A percentile compares a stretch with the other conserved stretches of the same genome.
Evolutionary conservation across 2,329 filamentous ascomycete species (phyloP).

Genomic region (Penicillium sp.): DNA sequence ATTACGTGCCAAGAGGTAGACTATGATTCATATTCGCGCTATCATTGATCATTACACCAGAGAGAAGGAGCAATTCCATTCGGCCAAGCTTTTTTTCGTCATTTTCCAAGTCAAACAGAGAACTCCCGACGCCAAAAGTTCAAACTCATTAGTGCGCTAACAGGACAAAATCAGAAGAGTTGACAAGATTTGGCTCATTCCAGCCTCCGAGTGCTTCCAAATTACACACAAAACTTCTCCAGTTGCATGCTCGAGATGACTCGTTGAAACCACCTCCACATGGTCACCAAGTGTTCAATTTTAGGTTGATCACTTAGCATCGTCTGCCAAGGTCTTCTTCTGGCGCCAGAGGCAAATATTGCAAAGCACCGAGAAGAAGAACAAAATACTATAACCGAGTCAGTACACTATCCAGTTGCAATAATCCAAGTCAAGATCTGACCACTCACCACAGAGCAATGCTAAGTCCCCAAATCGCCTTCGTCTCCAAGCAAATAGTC

Average conservation of each 20-base stretch:
- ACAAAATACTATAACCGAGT: constrained; percentile 55
- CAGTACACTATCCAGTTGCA: not conserved
- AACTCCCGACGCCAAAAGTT: constrained; percentile 3
- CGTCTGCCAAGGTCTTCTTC: constrained; percentile 46
- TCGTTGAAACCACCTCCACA: too few species aligned
- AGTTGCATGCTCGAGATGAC: not conserved
- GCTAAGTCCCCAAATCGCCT: constrained; percentile 82
- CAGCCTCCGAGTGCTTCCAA: not conserved
- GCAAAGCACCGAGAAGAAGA: constrained; percentile 63
- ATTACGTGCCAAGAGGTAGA: not conserved
- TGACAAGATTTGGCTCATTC: not conserved
- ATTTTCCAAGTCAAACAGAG: not conserved
- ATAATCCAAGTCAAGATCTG: not conserved
- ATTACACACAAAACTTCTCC: not conserved
- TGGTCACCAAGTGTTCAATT: too few species aligned
- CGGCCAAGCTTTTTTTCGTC: not conserved
- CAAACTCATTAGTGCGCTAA: constrained; percentile 13
- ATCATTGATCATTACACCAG: not conserved
- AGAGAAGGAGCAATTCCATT: not conserved
- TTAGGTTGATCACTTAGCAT: constrained; percentile 17
- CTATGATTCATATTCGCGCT: too few species aligned
- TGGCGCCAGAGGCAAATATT: constrained; percentile 65
- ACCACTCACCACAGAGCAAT: constrained; percentile 69
- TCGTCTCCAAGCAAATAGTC: constrained; percentile 77
- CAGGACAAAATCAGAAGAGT: not conserved